Percentiles rank a stretch among this genome's conserved stretches.
Conservation (phyloP, 2,329 filamentous ascomycete genomes). For the Calcarisporium arbuscula region DNA sequence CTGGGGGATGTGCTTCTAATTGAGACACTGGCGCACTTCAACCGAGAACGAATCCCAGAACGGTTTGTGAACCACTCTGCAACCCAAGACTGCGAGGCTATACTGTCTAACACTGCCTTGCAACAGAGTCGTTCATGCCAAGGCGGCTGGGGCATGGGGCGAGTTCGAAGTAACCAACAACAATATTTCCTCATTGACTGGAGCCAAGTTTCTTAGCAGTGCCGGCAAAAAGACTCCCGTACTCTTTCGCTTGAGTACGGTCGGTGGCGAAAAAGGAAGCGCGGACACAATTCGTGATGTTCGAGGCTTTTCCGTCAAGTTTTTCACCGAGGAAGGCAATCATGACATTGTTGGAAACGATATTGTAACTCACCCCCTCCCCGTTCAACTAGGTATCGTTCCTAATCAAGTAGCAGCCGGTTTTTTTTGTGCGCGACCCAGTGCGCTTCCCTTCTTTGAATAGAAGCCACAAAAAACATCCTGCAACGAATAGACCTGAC, state of each 20-base stretch:
- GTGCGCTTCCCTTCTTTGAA: conserved; percentile 42
- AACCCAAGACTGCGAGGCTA: too few species aligned
- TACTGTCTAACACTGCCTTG: neutral
- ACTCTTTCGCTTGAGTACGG: conserved; percentile 64
- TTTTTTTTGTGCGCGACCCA: conserved; percentile 41
- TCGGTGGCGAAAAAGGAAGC: conserved; percentile 59
- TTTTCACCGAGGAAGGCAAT: conserved; percentile 64
- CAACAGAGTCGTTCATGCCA: conserved; percentile 23
- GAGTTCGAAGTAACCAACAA: conserved; percentile 48
- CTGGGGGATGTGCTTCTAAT: conserved; percentile 43
- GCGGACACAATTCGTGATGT: conserved; percentile 63
- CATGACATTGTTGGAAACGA: conserved; percentile 58
- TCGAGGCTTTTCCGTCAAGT: conserved; percentile 53
- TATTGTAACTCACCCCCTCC: conserved; percentile 38
- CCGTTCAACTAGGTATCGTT: neutral
- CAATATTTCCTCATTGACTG: conserved; percentile 50
- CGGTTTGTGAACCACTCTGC: too few species aligned
- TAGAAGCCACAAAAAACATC: conserved; percentile 37
- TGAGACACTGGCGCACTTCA: conserved; percentile 49
- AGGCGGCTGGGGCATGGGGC: conserved; percentile 38
- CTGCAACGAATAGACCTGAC: conserved; percentile 33
- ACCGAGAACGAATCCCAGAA: conserved; percentile 50
- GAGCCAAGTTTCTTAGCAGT: conserved; percentile 44
- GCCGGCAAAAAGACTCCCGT: conserved; percentile 49
- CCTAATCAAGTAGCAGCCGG: conserved; percentile 41